These are phyloP conservation scores for Sutorius australiensis DNA, from an alignment of 768 basidiomycete genomes.

Conservation along the genomic window DNA sequence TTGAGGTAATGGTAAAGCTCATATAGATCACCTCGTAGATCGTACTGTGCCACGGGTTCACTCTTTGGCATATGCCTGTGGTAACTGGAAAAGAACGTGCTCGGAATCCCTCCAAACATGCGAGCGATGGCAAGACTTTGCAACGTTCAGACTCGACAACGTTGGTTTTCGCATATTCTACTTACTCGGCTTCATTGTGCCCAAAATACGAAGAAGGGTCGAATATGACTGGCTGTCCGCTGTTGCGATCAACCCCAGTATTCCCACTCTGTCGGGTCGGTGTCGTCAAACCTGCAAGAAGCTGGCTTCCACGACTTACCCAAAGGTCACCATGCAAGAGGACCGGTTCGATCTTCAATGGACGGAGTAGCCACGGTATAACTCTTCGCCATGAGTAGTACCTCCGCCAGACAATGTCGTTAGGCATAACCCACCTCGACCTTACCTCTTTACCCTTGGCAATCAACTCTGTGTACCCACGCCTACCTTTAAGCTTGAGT, in stretches of 20 bases:
- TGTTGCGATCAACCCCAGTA: conserved; percentile 52
- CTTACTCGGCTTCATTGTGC: conserved; percentile 80
- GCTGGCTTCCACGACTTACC: conserved; percentile 40
- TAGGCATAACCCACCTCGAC: conserved; percentile 35
- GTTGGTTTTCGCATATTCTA: background rate
- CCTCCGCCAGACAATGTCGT: background rate
- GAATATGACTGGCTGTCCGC: conserved; percentile 63
- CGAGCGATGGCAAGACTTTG: conserved; percentile 69
- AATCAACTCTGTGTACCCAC: conserved; percentile 44
- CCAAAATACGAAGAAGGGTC: conserved; percentile 80
- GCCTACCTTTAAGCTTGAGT: conserved; percentile 40
- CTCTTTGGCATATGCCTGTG: conserved; percentile 60
- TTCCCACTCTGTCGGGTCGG: conserved; percentile 59
- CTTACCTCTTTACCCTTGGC: conserved; percentile 50
- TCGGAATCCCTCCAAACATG: conserved; percentile 74
- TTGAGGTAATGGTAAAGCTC: conserved; percentile 81
- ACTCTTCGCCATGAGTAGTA: conserved; percentile 43
- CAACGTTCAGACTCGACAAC: conserved; percentile 1
- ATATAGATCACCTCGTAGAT: conserved; percentile 63
- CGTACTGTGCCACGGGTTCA: conserved; percentile 62
- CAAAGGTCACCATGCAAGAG: conserved; percentile 79
- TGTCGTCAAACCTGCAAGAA: background rate
- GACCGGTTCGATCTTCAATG: conserved; percentile 58
- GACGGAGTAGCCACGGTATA: conserved; percentile 65
- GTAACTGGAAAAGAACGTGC: conserved; percentile 61